Percentiles rank a stretch among this genome's conserved stretches.
These are phyloP conservation scores for Pleurotus djamor DNA, from an alignment of 768 basidiomycete genomes.

Conservation along the genomic window DNA sequence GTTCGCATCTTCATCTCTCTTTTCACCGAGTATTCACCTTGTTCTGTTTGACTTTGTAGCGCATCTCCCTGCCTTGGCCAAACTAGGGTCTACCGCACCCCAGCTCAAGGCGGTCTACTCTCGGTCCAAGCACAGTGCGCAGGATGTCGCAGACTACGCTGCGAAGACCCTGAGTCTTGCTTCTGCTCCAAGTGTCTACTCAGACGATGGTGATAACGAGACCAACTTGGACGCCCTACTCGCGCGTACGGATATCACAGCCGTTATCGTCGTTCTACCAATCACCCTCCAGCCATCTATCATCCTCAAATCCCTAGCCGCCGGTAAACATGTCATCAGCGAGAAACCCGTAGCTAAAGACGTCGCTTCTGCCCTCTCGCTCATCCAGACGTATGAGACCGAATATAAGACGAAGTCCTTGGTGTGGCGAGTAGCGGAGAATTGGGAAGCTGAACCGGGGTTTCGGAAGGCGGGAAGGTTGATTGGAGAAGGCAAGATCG, in stretches of 20 bases:
- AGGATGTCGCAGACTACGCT: constrained; percentile 49
- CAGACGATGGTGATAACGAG: constrained; percentile 40
- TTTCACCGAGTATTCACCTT: constrained; percentile 21
- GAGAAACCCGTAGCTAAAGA: constrained; percentile 86
- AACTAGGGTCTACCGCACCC: constrained; percentile 40
- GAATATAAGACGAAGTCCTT: constrained; percentile 66
- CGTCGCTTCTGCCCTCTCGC: constrained; percentile 55
- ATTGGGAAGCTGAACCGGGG: constrained; percentile 68
- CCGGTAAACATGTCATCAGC: constrained; percentile 86
- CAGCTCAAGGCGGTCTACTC: constrained; percentile 75
- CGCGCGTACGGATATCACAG: constrained; percentile 61
- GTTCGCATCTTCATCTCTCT: constrained; percentile 14
- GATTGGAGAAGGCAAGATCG: constrained; percentile 63
- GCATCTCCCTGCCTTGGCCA: constrained; percentile 73
- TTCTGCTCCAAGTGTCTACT: constrained; percentile 47
- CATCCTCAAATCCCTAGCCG: constrained; percentile 58
- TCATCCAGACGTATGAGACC: constrained; percentile 66
- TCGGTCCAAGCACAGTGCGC: constrained; percentile 61
- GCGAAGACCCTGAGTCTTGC: constrained; percentile 34
- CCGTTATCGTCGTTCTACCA: constrained; percentile 76
- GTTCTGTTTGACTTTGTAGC: constrained; percentile 34
- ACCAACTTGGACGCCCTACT: constrained; percentile 56
- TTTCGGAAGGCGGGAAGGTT: constrained; percentile 42
- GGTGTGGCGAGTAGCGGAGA: constrained; percentile 83
- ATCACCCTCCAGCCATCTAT: constrained; percentile 73